Percentiles rank a stretch among this genome's conserved stretches.
These are phyloP conservation scores for Erythrobasidium yunnanense DNA, from an alignment of 768 basidiomycete genomes.

Conservation along the genomic window DNA sequence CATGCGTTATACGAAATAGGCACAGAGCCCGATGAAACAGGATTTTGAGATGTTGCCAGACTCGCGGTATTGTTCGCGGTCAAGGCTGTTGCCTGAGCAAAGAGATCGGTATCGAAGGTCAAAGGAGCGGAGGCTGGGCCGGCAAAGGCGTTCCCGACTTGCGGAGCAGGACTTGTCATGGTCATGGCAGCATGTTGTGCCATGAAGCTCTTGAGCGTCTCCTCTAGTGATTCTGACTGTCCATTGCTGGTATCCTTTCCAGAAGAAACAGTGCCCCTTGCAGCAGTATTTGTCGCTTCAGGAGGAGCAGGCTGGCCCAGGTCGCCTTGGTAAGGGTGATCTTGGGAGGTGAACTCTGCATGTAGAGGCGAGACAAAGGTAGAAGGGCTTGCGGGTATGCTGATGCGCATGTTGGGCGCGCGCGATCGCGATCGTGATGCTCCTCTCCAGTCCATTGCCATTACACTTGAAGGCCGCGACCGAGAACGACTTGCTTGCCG, in stretches of 20 bases:
- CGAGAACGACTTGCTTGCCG: conserved; percentile 49
- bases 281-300: neutral
- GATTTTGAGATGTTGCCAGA: neutral
- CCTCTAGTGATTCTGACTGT: neutral
- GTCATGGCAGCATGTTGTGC: neutral
- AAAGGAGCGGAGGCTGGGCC: neutral
- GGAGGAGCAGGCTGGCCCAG: neutral
- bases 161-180: neutral
- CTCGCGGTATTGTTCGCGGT: neutral
- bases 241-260: neutral
- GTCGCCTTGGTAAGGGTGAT: neutral
- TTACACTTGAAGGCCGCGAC: conserved; percentile 30
- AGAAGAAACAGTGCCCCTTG: neutral
- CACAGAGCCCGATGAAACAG: neutral
- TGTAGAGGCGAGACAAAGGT: neutral
- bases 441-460: conserved; percentile 37
- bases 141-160: too few relatives aligned
- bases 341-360: neutral
- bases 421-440: conserved; percentile 38
- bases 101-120: neutral
- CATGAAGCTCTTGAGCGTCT: conserved; percentile 14
- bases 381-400: neutral
- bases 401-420: conserved; percentile 35
- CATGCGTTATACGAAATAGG: neutral
- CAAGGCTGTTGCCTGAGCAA: neutral